These are phyloP conservation scores for Sicyos edulis DNA, from an alignment of 306 rosid species.

Conservation along the genomic window DNA sequence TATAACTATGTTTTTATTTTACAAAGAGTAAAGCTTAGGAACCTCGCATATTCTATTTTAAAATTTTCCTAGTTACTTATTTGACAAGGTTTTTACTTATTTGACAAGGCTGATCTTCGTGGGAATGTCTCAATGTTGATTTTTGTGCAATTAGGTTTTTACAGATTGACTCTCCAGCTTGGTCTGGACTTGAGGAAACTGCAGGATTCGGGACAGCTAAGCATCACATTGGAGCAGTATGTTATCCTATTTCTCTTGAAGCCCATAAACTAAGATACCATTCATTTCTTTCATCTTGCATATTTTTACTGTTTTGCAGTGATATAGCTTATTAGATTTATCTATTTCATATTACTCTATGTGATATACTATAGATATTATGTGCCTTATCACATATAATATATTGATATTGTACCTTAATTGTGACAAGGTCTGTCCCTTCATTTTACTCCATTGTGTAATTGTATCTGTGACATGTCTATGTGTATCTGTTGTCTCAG, in stretches of 20 bases:
- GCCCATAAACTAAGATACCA: background rate
- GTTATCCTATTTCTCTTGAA: constrained; percentile 22
- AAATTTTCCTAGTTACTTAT: constrained; percentile 10
- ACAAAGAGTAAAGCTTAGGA: background rate
- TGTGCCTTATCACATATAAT: too few species aligned
- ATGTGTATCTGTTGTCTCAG: constrained; percentile 35
- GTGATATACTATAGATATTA: too few species aligned
- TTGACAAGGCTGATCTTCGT: background rate
- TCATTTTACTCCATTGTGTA: background rate
- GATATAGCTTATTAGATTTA: background rate
- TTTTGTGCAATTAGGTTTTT: constrained; percentile 41
- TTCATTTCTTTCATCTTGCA: background rate
- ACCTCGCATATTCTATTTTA: background rate
- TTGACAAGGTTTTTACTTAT: constrained; percentile 8
- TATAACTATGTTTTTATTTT: background rate
- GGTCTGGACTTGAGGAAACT: constrained; percentile 88
- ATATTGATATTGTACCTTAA: too few species aligned
- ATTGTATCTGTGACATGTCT: background rate
- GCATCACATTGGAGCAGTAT: constrained; percentile 82
- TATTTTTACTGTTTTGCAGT: background rate
- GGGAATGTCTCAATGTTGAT: constrained; percentile 4
- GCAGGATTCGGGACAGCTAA: constrained; percentile 60
- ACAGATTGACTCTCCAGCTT: constrained; percentile 61
- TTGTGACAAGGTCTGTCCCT: background rate
- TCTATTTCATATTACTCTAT: background rate